Base-by-base conservation (phyloP, 345 rosid genomes). In the Eutrema yunnanense region DNA sequence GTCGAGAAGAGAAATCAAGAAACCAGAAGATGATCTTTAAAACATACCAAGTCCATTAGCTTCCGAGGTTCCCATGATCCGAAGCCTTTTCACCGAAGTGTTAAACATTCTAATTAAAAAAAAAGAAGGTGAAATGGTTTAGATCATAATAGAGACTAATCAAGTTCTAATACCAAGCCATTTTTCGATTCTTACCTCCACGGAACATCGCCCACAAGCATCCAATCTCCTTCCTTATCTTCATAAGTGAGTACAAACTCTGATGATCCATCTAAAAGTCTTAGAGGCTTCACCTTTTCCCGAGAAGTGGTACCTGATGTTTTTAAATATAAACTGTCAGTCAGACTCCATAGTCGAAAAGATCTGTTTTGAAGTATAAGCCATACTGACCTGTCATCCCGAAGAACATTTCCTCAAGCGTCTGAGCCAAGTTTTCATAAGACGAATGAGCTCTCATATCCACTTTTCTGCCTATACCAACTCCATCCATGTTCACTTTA, bases 181-280 rank as follows among this genome's bases (percentile, higher is more conserved):
- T 12, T n/a, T 40, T 40, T 19, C 1, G n/a, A 42, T 37, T 10
- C 49, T 81, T 87, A 93, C 97, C 90, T 79, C 98, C 98, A 93
- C 1, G 98, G 98, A 74, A 93, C 97, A 82, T 93, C 98, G 32
- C 98, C 97, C 9, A 89, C 97, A 52, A 94, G 95, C 97, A 94
- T 94, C 97, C 96, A 89, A 52, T 94, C 97, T 6, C 96, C 97
- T 47, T 94, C 98, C 69, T 85, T 91, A 72, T 94, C 98, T 77
- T 94, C 98, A 52, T 91, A 94, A 19, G 97, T 88, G 10, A 94
- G 89, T 74, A 89, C 92, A 82, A 84, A 91, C 58, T 86, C 96
- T 11, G 95, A 88, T 73, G 90, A 86, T 50, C 88, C 95, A 53
- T 88, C 87, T 73, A 91, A 82, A 74, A 94, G 88, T 43, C 81